Conservation (phyloP, 257 asterid genomes). For the Scutellaria barbata region DNA sequence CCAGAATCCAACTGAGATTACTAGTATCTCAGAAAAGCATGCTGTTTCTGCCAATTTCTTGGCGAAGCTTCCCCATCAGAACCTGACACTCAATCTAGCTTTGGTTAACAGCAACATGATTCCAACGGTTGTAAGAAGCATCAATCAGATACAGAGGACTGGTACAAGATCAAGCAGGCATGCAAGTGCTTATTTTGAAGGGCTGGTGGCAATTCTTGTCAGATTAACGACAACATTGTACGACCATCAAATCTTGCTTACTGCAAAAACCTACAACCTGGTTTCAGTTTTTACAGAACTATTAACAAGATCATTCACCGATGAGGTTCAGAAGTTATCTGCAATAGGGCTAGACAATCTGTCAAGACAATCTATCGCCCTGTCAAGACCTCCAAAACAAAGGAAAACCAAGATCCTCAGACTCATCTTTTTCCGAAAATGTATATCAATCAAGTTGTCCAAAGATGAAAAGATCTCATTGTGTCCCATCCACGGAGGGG, state of each 20-base stretch:
- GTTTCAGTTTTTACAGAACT: slow-evolving; percentile 63
- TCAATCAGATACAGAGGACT: slow-evolving; percentile 53
- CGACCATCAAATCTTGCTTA: slow-evolving; percentile 60
- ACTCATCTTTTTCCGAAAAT: slow-evolving; percentile 42
- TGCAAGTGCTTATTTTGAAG: slow-evolving; percentile 67
- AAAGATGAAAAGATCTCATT: slow-evolving; percentile 38
- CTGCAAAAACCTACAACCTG: slow-evolving; percentile 57
- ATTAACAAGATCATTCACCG: slow-evolving; percentile 60
- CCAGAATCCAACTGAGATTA: slow-evolving; percentile 45
- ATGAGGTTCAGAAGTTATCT: slow-evolving; percentile 70
- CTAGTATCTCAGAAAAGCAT: slow-evolving; percentile 63
- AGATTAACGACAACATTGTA: slow-evolving; percentile 75
- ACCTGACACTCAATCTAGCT: slow-evolving; percentile 67
- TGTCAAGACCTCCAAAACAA: slow-evolving; percentile 60
- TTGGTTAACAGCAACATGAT: slow-evolving; percentile 55
- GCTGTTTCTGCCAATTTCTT: slow-evolving; percentile 70
- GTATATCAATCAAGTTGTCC: slow-evolving; percentile 47
- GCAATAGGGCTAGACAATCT: slow-evolving; percentile 72
- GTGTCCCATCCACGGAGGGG: slow-evolving; percentile 79
- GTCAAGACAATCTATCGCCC: slow-evolving; percentile 56
- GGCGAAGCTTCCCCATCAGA: slow-evolving; percentile 83
- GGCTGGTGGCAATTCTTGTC: slow-evolving; percentile 75
- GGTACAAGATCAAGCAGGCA: slow-evolving; percentile 72
- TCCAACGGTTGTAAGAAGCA: slow-evolving; percentile 49
- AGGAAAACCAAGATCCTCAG: slow-evolving; percentile 52